Base-by-base conservation (phyloP, 371 early-diverging fungal genomes). In the Encephalitozoon romaleae region DNA sequence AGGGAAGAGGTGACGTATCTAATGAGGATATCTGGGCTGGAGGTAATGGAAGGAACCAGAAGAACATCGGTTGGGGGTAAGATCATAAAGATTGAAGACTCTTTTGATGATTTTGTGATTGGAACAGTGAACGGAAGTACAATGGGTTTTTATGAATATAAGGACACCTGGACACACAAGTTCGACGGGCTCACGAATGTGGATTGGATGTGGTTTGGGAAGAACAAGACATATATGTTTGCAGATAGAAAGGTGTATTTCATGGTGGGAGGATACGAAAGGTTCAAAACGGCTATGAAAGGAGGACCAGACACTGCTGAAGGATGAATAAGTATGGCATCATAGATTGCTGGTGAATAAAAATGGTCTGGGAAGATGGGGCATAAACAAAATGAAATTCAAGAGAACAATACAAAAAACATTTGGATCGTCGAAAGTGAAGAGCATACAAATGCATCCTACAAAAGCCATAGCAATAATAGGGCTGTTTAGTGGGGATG, bases 401-500 rank as follows among this genome's bases (percentile, higher is more conserved):
- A 47, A 65, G 38, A 51, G 28, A 51, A 23, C 49, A 38, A 72
- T 65, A 51, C 26, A 41, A 38, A 72, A 72, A 49, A 72, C 63
- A 72, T 39, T 72, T 51, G 49, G 72, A 34, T 75, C 78, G 54
- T 9, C 80, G 26, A 54, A 80, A 39, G 73, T 82, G 30, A 84
- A 84, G 54, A 64, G 72, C 26, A 39, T 84, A 25, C 70, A 52
- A 26, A 43, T 54, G 9, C 80, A 82, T 49, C 70, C 67, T 18
- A 79, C 72, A n/a, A 74, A 78, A n/a, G 76, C 78, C 1, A n/a
- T 82, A 15, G 59, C 66, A 8, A 21, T 84, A 11, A 67, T 70
- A n/a, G 71, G 66, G 4, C 41, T 82, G 25, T 84, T 74, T 64
- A 78, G 54, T 53, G 84, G 84, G 49, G 79, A 80, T 15, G 53